Conservation (phyloP, 441 rosid species). For the Isatis lusitanica region DNA sequence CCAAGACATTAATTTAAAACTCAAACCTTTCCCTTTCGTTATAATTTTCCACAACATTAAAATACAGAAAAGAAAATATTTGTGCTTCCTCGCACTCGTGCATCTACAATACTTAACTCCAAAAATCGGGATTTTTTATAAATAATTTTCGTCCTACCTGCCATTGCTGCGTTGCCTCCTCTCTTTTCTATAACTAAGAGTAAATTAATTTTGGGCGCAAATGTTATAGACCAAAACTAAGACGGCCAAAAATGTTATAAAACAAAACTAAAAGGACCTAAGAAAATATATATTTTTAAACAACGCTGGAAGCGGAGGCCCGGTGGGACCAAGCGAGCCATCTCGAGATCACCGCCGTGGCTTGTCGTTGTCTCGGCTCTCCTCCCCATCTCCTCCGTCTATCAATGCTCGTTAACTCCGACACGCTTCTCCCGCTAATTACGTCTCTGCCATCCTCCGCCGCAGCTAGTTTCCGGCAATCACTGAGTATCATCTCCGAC, state of each 20-base stretch:
- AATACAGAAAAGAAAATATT: conserved; percentile 1
- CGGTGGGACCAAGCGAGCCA: conserved; percentile 61
- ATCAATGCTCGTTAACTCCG: conserved; percentile 68
- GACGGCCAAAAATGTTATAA: conserved; percentile 23
- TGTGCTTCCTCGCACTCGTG: conserved; percentile 38
- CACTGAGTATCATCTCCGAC: conserved; percentile 70
- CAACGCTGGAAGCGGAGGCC: conserved; percentile 22
- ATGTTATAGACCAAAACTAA: conserved; percentile 6
- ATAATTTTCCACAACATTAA: conserved; percentile 14
- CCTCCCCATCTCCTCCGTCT: conserved; percentile 51
- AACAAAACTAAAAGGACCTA: conserved; percentile 16
- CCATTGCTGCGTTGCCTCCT: conserved; percentile 23
- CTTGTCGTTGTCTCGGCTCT: conserved; percentile 43
- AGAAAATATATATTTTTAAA: neutral
- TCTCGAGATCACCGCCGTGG: conserved; percentile 57
- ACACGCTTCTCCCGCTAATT: conserved; percentile 68
- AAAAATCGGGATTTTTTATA: neutral
- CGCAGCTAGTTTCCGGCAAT: conserved; percentile 41
- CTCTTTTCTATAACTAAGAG: neutral
- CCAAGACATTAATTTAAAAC: conserved; percentile 24
- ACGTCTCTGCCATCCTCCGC: conserved; percentile 49
- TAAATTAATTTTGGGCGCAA: conserved; percentile 10
- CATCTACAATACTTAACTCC: conserved; percentile 10
- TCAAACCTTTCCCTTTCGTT: conserved; percentile 8
- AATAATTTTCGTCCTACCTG: conserved; percentile 1